Base-by-base conservation (phyloP, 1,139 yeast species). In the Magnusiomyces paraingens region DNA sequence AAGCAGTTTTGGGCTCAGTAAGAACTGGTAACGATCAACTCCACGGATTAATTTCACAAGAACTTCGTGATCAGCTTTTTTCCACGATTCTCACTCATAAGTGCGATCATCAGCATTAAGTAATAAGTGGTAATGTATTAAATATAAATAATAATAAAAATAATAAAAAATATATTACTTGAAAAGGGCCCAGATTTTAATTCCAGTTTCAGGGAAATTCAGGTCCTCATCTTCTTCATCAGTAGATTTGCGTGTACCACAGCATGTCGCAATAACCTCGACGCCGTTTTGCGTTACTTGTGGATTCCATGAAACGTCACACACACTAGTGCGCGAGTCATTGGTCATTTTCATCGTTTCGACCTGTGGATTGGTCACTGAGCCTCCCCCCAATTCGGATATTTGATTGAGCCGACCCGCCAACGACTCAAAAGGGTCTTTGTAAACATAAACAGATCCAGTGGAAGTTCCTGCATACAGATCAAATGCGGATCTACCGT, bases 21-120 rank as follows among this genome's bases (percentile, higher is more conserved):
- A 65, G 63, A 52, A 59, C 68, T 38, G 67, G 67, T 6, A 60
- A 64, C 10, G 71, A 69, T 43, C 71, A 68, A 54, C 58, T 68
- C 21, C 69, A 66, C 47, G 72, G 70, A 1, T 56, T 69, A 43
- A 56, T 68, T 44, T 60, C 67, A 22, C 59, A 66, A 32, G 63
- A 64, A 45, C 57, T 67, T 18, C 61, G 65, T 48, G 61, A 58
- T 35, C 56, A 61, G 41, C 52, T 66, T 49, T 66, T 66, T 56
- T 57, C 49, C 20, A 55, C 47, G 42, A 53, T 54, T 11, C 29
- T 50, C 26, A 46, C 38, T 22, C 58, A 55, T 21, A 38, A 49
- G 21, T n/a, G 41, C 14, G 32, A 26, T 26, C 32, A 26, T 26
- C 32, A 26, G 4, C 8, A 26, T 5, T 26, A 8, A 5, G 4